Conservation (phyloP, 768 basidiomycete species). For the Myochromella boudieri region DNA sequence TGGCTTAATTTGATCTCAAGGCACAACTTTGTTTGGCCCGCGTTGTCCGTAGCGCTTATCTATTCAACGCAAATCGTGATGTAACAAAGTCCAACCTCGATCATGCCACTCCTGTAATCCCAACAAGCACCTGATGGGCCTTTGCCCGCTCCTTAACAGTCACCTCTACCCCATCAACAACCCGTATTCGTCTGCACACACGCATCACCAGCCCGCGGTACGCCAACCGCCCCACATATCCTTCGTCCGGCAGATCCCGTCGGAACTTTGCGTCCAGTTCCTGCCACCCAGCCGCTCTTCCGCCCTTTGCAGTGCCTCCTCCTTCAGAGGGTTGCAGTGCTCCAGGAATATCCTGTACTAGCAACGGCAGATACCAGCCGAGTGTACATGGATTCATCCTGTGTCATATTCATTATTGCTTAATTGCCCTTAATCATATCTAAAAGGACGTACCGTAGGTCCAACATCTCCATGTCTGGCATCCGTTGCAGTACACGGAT, state of each 20-base stretch:
- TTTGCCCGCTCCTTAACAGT: conserved; percentile 83
- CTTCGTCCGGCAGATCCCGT: conserved; percentile 83
- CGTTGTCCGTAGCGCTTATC: background rate
- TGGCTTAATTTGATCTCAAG: conserved; percentile 20
- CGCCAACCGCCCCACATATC: conserved; percentile 82
- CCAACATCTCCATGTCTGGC: conserved; percentile 83
- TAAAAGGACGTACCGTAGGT: conserved; percentile 64
- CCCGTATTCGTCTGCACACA: conserved; percentile 59
- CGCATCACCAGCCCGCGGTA: conserved; percentile 91
- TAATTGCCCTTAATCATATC: no score
- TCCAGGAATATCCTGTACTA: conserved; percentile 67
- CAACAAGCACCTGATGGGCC: conserved; percentile 66
- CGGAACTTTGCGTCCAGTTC: conserved; percentile 85
- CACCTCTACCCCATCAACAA: conserved; percentile 87
- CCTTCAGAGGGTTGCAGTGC: conserved; percentile 63
- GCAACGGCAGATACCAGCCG: conserved; percentile 91
- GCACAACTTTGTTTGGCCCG: conserved; percentile 5
- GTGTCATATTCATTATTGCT: conserved; percentile 12
- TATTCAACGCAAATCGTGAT: conserved; percentile 16
- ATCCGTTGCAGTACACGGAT: conserved; percentile 71
- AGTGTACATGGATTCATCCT: conserved; percentile 97
- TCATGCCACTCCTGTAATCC: conserved; percentile 31
- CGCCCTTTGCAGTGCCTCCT: conserved; percentile 22
- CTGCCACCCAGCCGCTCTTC: conserved; percentile 51
- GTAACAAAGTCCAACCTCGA: conserved; percentile 19